A percentile compares a stretch with the other conserved stretches of the same genome.
These are phyloP conservation scores for Citrullus amarus DNA, from an alignment of 306 rosid genomes.

Conservation along the genomic window DNA sequence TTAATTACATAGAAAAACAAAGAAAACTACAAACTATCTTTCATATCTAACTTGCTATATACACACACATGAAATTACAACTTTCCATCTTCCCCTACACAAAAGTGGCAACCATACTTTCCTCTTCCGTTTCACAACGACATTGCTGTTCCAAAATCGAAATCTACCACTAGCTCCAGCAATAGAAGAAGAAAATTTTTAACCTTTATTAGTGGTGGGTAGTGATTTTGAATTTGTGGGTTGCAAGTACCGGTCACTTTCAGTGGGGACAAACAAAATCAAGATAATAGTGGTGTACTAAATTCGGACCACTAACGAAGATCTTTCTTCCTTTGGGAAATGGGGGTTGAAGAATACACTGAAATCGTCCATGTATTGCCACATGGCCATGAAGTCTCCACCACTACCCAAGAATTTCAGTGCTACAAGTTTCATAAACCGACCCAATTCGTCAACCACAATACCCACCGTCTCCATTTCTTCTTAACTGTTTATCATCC, in stretches of 20 bases:
- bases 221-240: too few relatives aligned
- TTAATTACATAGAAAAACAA: too few relatives aligned
- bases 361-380: background rate
- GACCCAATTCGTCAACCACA: background rate
- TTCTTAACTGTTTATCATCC: background rate
- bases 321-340: background rate
- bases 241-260: background rate
- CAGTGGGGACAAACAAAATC: background rate
- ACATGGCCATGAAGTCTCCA: background rate
- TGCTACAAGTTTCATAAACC: background rate
- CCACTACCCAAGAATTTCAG: background rate
- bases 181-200: background rate
- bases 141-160: background rate
- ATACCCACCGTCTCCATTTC: background rate
- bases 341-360: background rate
- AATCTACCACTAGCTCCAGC: background rate
- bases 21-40: too few relatives aligned
- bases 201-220: background rate
- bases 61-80: too few relatives aligned
- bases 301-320: background rate
- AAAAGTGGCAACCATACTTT: background rate
- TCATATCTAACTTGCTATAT: too few relatives aligned
- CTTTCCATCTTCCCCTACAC: background rate
- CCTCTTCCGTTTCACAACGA: background rate
- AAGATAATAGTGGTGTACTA: background rate